Evolutionary conservation across 768 basidiomycete genomes (phyloP), one percentile per base, ranked within the genome.

Genomic region (Dioszegia crocea): DNA sequence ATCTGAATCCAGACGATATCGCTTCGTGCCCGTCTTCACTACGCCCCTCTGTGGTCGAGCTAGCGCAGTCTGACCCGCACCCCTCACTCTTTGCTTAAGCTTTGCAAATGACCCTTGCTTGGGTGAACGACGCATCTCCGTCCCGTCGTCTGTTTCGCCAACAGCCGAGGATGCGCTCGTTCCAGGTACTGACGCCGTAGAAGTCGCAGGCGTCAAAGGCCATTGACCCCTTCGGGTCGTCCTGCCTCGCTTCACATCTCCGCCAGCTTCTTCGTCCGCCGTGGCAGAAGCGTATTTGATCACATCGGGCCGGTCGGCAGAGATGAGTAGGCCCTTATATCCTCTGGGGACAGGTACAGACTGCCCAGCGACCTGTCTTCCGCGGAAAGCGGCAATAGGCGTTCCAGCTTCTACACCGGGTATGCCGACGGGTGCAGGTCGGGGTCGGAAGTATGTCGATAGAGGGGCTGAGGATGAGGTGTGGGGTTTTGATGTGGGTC

Each of bases 41-140:
- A 31, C 39, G 17, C 62, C 33, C 12, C 43, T 61, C 40, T 60
- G 62, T 10, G 71, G 71, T 54, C 56, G 62, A 3, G 64, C 44
- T 10, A 73, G 59, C 2, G 68, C 68, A 23, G 67, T 57, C 49
- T 73, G 71, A 17, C 68, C 68, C 23, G 63, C 59, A 27, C 68
- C 71, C 10, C 40, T 49, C 0, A 52, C 55, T 56, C 26, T 52
- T 57, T 51, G 26, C 40, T 33, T 59, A 5, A 39, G 10, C 51
- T 31, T 23, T 38, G 31, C 51, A 17, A 40, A 40, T 10, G 30
- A 38, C 14, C 19, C n/a, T 29, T 57, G 55, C 26, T 56, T 27
- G 24, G 67, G 41, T 19, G 60, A 62, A 39, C 65, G 39, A 11
- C 60, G 54, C 39, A 50, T 45, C 14, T 49, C 49, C n/a, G 54